A percentile compares a stretch with the other conserved stretches of the same genome.
Evolutionary conservation across 345 rosid genomes (phyloP).

Genomic region (Corchorus capsularis): DNA sequence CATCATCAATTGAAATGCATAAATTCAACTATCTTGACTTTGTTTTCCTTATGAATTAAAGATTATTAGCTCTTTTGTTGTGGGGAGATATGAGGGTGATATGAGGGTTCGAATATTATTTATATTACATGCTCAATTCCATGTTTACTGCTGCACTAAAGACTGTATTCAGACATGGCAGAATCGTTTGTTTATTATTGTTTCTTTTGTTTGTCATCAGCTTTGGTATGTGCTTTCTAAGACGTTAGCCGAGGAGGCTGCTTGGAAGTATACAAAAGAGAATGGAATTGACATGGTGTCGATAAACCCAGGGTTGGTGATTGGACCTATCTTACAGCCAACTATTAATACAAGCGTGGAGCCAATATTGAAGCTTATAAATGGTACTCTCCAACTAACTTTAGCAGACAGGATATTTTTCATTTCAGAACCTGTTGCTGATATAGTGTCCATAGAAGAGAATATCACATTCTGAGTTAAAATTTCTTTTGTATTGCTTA

Average conservation of each 20-base stretch:
- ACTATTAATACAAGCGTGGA: slow-evolving; percentile 34
- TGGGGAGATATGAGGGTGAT: neutral
- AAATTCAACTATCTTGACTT: neutral
- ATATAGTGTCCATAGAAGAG: neutral
- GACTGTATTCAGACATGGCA: neutral
- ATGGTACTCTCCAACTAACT: slow-evolving; percentile 36
- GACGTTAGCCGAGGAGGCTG: slow-evolving; percentile 50
- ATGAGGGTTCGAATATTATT: neutral
- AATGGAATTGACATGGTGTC: slow-evolving; percentile 44
- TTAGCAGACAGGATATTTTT: neutral
- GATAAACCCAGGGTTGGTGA: slow-evolving; percentile 41
- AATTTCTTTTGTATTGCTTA: neutral
- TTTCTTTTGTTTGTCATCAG: slow-evolving; percentile 22
- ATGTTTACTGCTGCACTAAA: neutral
- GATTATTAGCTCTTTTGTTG: neutral
- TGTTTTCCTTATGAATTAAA: neutral
- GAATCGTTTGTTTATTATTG: neutral
- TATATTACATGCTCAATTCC: neutral
- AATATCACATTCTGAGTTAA: neutral
- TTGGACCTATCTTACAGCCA: slow-evolving; percentile 50
- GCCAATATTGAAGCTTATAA: slow-evolving; percentile 25
- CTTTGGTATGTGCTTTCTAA: slow-evolving; percentile 44
- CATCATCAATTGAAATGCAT: neutral
- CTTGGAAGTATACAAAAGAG: slow-evolving; percentile 45
- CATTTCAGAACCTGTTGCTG: neutral